Base-by-base conservation (phyloP, 352 stramenopile species). In the Globisporangium okanoganense region DNA sequence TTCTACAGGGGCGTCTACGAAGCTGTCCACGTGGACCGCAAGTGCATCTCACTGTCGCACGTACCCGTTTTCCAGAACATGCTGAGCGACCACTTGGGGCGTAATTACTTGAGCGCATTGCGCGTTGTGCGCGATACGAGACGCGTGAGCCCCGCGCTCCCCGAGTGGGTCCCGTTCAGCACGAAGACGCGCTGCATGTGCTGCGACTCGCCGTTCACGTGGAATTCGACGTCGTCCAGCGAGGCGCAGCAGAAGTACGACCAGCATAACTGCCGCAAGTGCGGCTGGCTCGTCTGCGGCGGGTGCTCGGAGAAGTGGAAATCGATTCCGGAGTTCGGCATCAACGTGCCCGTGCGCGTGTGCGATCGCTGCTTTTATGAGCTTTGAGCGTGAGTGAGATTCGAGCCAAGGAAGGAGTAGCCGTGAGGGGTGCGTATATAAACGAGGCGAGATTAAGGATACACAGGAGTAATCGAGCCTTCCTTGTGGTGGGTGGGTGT, bases 231-330 rank as follows among this genome's bases (percentile, higher is more conserved):
- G 55, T 94, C 85, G n/a, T 87, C 73, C 22, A 95, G 85, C 53
- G 85, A 96, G 53, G 87, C 89, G 2, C 89, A 97, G 65, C 79
- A 91, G 55, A 93, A 94, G 51, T 80, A 82, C 33, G 89, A 97
- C 68, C 88, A 96, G 69, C 87, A 97, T 73, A 96, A 96, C 60
- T 97, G 89, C 67, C 73, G 85, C 56, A 85, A 78, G 25, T 95
- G 86, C 55, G 86, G 86, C 16, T 81, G 72, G 44, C 73, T 95
- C 25, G 82, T 94, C 18, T 95, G 86, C 48, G 81, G 90, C 63
- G 85, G 85, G n/a, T 95, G 86, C 52, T 95, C 86, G 1, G 68
- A 92, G 31, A 95, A 95, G 56, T 78, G 73, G 62, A 91, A 89
- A 61, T 90, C 86, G 5, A 90, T 95, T 41, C 84, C 86, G 0